Base-by-base conservation (phyloP, 169 alveolate species). In the Haemoproteus tartakovskyi region DNA sequence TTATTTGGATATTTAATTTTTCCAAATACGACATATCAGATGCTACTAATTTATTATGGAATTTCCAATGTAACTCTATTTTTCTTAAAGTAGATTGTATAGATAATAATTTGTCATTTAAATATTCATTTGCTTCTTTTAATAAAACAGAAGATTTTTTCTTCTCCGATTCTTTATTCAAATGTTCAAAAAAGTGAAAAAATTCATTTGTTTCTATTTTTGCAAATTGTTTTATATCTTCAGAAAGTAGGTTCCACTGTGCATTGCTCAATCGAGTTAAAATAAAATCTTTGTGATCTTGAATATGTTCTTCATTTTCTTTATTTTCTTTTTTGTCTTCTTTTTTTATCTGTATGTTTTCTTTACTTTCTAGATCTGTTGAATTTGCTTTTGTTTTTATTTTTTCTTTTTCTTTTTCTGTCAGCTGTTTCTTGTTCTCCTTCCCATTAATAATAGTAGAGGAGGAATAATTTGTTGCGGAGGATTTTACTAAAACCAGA, bases 211-310 rank as follows among this genome's bases (percentile, higher is more conserved):
- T 74, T 56, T 74, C 84, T 26, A 38, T 59, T 14, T 43, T 37
- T 3, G 84, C 61, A 74, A 74, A 74, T 14, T 56, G 43, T 56
- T 74, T 74, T 56, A 74, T 74, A 14, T 74, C 84, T 56, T 74
- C 84, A 21, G 54, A 36, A 43, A 74, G 36, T 27, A 36, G 33
- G 11, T 56, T 74, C 84, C 84, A 74, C 24, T 74, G 84, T 16
- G 54, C 84, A 51, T 59, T 74, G 56, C 84, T 74, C 51, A 74
- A 48, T 21, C 41, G 74, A 3, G 84, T 74, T 57, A 74, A 59
- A 19, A 52, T 74, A 19, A 74, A 74, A 56, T 51, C 2, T 36
- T 46, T 45, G 19, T 57, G 29, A 57, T 57, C 78, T 14, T 70
- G 62, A 33, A 5, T 33, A 33, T 6, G 9, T 6, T 33, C 9